phyloP scores from a whole-genome alignment of 495 filamentous ascomycete genomes.

The Hamigera avellanea region DNA sequence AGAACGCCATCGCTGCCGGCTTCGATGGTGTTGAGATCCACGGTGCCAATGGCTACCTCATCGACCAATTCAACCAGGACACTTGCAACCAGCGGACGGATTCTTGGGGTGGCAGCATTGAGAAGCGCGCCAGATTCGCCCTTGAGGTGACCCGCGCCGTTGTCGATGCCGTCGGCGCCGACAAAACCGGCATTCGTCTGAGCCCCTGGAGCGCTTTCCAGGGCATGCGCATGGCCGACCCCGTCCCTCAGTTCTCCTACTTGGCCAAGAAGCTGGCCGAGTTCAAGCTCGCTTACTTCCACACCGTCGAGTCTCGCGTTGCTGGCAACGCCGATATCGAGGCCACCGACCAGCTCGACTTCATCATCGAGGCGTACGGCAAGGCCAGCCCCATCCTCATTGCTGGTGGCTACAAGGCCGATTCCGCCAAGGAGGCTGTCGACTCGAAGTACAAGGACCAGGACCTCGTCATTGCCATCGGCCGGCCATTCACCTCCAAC shows the following conservation, averaged over 20 bases:
- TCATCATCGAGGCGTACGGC: slow-evolving; percentile 27
- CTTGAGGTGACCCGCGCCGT: slow-evolving; percentile 56
- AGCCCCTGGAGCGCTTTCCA: slow-evolving; percentile 56
- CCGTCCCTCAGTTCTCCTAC: slow-evolving; percentile 50
- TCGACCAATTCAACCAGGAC: slow-evolving; percentile 65
- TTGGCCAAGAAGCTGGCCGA: slow-evolving; percentile 39
- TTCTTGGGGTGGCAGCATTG: slow-evolving; percentile 57
- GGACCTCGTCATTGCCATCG: slow-evolving; percentile 46
- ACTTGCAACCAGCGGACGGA: slow-evolving; percentile 52
- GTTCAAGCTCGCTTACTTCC: slow-evolving; percentile 53
- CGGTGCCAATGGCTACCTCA: slow-evolving; percentile 61
- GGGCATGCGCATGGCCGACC: slow-evolving; percentile 56
- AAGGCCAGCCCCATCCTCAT: slow-evolving; percentile 43
- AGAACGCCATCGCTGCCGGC: slow-evolving; percentile 53
- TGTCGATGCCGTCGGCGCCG: slow-evolving; percentile 49
- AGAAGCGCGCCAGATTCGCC: slow-evolving; percentile 55
- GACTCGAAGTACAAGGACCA: slow-evolving; percentile 41
- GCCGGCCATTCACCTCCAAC: slow-evolving; percentile 55
- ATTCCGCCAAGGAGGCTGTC: slow-evolving; percentile 35
- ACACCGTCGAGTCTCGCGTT: slow-evolving; percentile 47
- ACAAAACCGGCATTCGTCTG: slow-evolving; percentile 50
- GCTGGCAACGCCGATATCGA: slow-evolving; percentile 33
- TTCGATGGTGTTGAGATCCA: slow-evolving; percentile 74
- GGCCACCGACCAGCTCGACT: slow-evolving; percentile 36
- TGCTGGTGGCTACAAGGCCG: slow-evolving; percentile 45